Evolutionary conservation across 2,329 filamentous ascomycete species (phyloP), one percentile per base, ranked within the genome.

Genomic region (Sarocladiaceae sp.): DNA sequence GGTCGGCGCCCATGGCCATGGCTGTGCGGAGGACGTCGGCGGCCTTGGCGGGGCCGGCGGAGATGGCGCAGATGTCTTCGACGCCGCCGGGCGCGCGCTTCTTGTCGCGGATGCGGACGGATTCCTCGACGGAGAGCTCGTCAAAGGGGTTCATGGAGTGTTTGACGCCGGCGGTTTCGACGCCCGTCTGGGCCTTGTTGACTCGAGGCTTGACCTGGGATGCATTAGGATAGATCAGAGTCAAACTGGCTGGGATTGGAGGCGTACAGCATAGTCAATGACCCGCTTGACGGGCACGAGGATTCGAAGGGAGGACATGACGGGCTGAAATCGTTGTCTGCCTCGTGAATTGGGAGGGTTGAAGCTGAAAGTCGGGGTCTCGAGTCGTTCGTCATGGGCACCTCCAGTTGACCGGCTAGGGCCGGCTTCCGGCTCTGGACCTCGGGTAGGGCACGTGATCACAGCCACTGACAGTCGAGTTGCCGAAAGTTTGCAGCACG

Each of bases 61-160:
- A 86, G 65, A 97, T 81, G 56, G 88, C 85, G 62, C 93, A 82
- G 60, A 98, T 97, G 64, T 96, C 89, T 55, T 89, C 83, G 50
- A 98, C 90, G 57, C 84, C 83, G 51, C 78, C 73, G 15, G 81
- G 76, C 15, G 80, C 80, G 45, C 69, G 66, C 66, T 87, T 85
- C 73, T 87, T 85, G 66, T 97, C 91, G 65, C 93, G 90, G 61
- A 98, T 85, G 32, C 88, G 88, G 43, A 96, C 87, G 43, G 90
- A 88, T 72, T 97, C 93, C 70, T 98, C 93, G 65, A 98, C 82
- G 33, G 89, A 94, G 59, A 98, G 86, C 67, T 98, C 93, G 74
- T 98, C 93, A 70, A 98, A 98, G 16, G 93, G 93, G 76, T 97
- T 98, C 80, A 98, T 91, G 63, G 84, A 90, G 77, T 97, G 91